Evolutionary conservation across 2,329 filamentous ascomycete genomes (phyloP).

Genomic region (Microsporum canis): DNA sequence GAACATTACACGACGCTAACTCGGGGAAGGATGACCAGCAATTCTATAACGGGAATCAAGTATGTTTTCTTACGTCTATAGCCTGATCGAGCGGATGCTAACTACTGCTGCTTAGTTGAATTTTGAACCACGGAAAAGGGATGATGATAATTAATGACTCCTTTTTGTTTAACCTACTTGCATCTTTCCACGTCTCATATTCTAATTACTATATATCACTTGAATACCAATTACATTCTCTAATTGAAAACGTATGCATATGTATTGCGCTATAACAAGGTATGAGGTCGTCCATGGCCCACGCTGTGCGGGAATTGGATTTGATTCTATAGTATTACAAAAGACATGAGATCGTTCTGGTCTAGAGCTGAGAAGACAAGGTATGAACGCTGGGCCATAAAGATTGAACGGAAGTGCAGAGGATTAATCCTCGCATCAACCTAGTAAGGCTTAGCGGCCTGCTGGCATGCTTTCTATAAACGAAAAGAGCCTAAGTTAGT

Average conservation of each 20-base stretch:
- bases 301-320: not conserved
- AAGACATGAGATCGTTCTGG: not conserved
- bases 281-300: not conserved
- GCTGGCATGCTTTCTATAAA: conserved; percentile 64
- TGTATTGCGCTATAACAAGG: not conserved
- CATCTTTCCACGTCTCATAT: not conserved
- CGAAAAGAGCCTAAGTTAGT: conserved; percentile 1
- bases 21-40: conserved; percentile 51
- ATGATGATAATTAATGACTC: conserved; percentile 37
- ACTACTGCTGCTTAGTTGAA: conserved; percentile 42
- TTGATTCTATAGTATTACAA: conserved; percentile 1
- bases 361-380: not conserved
- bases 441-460: conserved; percentile 62
- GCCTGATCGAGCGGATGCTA: not conserved
- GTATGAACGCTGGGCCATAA: not conserved
- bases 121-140: conserved; percentile 54
- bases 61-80: conserved; percentile 36
- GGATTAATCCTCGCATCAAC: not conserved
- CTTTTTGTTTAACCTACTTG: not conserved
- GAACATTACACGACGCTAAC: conserved; percentile 45
- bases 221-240: not conserved
- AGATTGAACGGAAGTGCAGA: not conserved
- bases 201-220: not conserved
- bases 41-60: conserved; percentile 86
- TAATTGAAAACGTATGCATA: not conserved